Evolutionary conservation across 2,329 filamentous ascomycete species (phyloP).

Genomic region (Xylariaceae sp.): DNA sequence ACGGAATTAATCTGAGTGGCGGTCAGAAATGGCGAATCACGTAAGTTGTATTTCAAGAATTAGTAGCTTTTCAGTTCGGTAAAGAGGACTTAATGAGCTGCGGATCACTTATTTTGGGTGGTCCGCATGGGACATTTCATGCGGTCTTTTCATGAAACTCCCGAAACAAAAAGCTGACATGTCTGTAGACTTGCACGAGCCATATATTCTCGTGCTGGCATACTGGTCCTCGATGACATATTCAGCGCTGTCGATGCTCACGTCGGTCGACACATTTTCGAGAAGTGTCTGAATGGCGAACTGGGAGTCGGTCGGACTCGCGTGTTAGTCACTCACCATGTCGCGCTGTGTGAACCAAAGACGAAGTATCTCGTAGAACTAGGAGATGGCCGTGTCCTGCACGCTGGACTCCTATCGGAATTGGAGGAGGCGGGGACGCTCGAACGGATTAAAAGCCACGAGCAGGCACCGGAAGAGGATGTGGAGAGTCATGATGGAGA

Average conservation of each 20-base stretch:
- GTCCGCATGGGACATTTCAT: neutral
- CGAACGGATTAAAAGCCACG: slow-evolving; percentile 54
- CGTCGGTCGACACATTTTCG: slow-evolving; percentile 73
- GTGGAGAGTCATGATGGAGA: slow-evolving; percentile 48
- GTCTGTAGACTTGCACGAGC: slow-evolving; percentile 60
- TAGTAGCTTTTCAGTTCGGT: neutral
- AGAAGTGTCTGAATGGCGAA: slow-evolving; percentile 68
- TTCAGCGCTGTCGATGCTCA: slow-evolving; percentile 81
- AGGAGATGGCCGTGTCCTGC: slow-evolving; percentile 60
- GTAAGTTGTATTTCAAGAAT: slow-evolving; percentile 17
- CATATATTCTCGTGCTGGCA: slow-evolving; percentile 72
- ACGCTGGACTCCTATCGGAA: slow-evolving; percentile 63
- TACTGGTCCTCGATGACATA: slow-evolving; percentile 77
- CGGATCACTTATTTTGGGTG: neutral
- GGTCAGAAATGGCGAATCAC: slow-evolving; percentile 81
- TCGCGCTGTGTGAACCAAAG: slow-evolving; percentile 64
- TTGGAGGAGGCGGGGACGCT: slow-evolving; percentile 54
- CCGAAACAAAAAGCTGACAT: slow-evolving; percentile 13
- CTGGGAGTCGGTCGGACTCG: slow-evolving; percentile 66
- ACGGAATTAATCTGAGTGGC: slow-evolving; percentile 79
- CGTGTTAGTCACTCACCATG: slow-evolving; percentile 77
- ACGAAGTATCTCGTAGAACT: slow-evolving; percentile 73
- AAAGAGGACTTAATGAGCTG: neutral
- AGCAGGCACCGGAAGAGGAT: slow-evolving; percentile 43
- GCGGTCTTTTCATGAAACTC: neutral